Evolutionary conservation across 805 yeast genomes (phyloP).

Genomic region (Kodamaea leandrae): DNA sequence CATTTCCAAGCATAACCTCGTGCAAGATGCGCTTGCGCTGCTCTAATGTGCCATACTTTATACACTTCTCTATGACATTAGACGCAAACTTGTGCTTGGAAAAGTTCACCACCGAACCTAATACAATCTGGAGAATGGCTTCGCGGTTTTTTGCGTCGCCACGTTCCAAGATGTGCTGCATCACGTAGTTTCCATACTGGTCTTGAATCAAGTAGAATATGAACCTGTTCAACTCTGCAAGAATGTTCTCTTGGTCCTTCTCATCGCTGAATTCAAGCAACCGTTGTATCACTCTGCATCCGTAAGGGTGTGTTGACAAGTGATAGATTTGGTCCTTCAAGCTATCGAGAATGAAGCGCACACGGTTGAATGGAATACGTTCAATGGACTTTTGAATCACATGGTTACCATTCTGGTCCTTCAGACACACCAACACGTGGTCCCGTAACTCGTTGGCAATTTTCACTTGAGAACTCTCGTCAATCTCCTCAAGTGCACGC

Average conservation of each 20-base stretch:
- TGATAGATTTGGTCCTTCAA: slow-evolving; percentile 73
- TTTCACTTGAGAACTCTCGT: slow-evolving; percentile 58
- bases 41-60: slow-evolving; percentile 61
- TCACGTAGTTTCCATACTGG: slow-evolving; percentile 96
- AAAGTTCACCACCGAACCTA: slow-evolving; percentile 69
- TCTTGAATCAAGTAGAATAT: slow-evolving; percentile 82
- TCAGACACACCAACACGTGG: slow-evolving; percentile 57
- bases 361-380: slow-evolving; percentile 65
- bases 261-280: slow-evolving; percentile 73
- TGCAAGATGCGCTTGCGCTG: slow-evolving; percentile 65
- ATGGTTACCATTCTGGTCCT: slow-evolving; percentile 97
- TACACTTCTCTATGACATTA: slow-evolving; percentile 94
- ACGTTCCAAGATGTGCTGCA: slow-evolving; percentile 89
- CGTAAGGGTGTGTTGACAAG: slow-evolving; percentile 92
- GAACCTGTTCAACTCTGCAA: slow-evolving; percentile 69
- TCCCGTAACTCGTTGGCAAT: slow-evolving; percentile 70
- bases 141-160: slow-evolving; percentile 65
- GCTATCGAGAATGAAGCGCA: slow-evolving; percentile 71
- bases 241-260: slow-evolving; percentile 63
- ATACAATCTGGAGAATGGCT: slow-evolving; percentile 63
- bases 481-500: slow-evolving; percentile 77
- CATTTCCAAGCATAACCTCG: slow-evolving; percentile 58
- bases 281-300: slow-evolving; percentile 95
- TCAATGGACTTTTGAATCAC: slow-evolving; percentile 96
- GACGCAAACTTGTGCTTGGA: slow-evolving; percentile 98